Base-by-base conservation (phyloP, 371 early-diverging fungal species). In the Mucor velutinosus region DNA sequence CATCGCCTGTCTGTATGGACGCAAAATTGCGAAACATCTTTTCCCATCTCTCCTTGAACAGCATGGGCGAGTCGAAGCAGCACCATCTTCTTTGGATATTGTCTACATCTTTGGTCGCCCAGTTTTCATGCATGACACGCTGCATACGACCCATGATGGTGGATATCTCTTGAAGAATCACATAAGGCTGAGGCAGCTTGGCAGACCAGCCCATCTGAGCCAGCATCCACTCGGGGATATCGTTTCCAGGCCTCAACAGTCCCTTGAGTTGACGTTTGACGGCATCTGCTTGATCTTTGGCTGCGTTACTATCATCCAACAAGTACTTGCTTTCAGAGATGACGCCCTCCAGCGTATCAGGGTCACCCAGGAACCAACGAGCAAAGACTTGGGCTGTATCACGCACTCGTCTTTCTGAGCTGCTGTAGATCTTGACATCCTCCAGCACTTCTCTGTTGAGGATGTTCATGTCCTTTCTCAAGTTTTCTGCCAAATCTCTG, bases 11-110 rank as follows among this genome's bases (percentile, higher is more conserved):
- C 37, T 63, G 63, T 17, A 55, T 63, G 10, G 56, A 63, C 39
- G 51, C 92, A 92, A 97, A 95, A 55, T 96, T 95, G 39, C 80
- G 77, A 71, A 98, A 94, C 49, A 97, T 83, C 77, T 96, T 96
- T 73, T 96, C 95, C 98, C 98, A 98, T 6, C 98, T 87, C 80
- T 98, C 98, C 65, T 87, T 83, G 73, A 93, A 94, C 21, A 93
- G 75, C 1, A 80, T 74, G 1, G 92, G 90, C 30, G 87, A 88
- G 67, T 94, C 94, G 68, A 83, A 82, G 64, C 94, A 94, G 67
- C 94, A 94, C 94, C 94, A 94, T 3, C 86, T 77, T 45, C 77
- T 62, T 71, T 93, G 92, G 10, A 91, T 68, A 7, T 77, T 66
- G 15, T 87, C 86, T 0, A 90, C 83, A 27, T 86, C 77, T 47